A percentile compares a stretch with the other conserved stretches of the same genome.
These are phyloP conservation scores for Neurospora discreta DNA, from an alignment of 495 filamentous ascomycete genomes.

Conservation along the genomic window DNA sequence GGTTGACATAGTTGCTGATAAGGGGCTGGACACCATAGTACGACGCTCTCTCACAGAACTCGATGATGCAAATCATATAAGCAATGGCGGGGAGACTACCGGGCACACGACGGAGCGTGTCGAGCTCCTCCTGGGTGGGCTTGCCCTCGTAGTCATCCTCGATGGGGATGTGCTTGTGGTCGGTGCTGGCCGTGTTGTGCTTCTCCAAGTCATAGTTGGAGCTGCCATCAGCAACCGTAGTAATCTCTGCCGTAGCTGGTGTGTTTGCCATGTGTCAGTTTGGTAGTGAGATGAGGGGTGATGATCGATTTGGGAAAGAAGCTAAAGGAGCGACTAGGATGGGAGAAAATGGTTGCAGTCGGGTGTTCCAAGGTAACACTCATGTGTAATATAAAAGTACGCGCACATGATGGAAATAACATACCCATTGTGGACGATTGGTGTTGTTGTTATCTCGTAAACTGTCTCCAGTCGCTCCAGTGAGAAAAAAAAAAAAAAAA, in stretches of 20 bases:
- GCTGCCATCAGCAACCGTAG: not conserved
- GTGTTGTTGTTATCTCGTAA: not conserved
- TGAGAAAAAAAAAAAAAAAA: not conserved
- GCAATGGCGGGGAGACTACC: conserved; percentile 40
- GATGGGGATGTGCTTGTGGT: conserved; percentile 20
- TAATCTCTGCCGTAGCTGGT: not conserved
- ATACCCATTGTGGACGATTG: not conserved
- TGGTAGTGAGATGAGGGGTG: too few species aligned
- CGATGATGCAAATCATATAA: conserved; percentile 47
- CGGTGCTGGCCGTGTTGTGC: conserved; percentile 2
- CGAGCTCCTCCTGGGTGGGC: conserved; percentile 47
- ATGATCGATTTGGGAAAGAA: too few species aligned
- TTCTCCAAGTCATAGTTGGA: conserved; percentile 10
- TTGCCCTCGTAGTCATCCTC: conserved; percentile 33
- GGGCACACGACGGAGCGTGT: conserved; percentile 45
- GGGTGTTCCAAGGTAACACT: not conserved
- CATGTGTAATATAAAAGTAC: not conserved
- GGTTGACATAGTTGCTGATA: conserved; percentile 49
- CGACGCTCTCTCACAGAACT: conserved; percentile 50
- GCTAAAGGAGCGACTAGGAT: not conserved
- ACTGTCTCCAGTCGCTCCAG: not conserved
- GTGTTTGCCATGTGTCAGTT: not conserved
- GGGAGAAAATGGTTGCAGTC: not conserved
- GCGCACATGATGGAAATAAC: not conserved
- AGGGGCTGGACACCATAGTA: conserved; percentile 47